A percentile compares a stretch with the other conserved stretches of the same genome.
These are phyloP conservation scores for Wallacemonas rigidus DNA, from an alignment of 208 protist genomes.

Conservation along the genomic window DNA sequence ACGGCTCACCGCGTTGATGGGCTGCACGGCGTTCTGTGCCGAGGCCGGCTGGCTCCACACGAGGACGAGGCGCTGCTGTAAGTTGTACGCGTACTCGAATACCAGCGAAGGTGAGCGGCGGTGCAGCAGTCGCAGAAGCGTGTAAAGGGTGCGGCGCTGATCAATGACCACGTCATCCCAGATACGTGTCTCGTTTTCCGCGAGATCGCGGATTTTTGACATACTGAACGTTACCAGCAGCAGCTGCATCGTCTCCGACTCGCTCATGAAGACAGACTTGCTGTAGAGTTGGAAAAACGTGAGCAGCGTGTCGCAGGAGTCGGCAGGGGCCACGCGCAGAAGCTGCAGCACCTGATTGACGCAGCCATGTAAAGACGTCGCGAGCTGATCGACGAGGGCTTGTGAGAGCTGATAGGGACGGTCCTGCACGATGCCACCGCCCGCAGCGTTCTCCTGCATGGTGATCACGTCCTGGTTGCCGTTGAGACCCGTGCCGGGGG, in stretches of 20 bases:
- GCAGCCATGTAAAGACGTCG: conserved; percentile 44
- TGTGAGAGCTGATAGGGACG: conserved; percentile 29
- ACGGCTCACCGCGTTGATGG: not conserved
- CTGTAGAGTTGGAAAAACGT: conserved; percentile 60
- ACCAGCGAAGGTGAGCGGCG: conserved; percentile 53
- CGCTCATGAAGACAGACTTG: conserved; percentile 53
- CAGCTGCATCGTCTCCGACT: conserved; percentile 52
- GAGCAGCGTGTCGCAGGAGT: conserved; percentile 45
- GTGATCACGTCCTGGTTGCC: not conserved
- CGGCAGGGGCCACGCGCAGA: conserved; percentile 34
- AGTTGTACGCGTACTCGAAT: conserved; percentile 39
- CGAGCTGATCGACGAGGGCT: conserved; percentile 33
- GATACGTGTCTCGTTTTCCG: conserved; percentile 36
- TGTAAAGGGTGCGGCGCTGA: conserved; percentile 65
- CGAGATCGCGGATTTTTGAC: conserved; percentile 46
- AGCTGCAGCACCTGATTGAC: conserved; percentile 41
- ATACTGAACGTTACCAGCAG: conserved; percentile 52
- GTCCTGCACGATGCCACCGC: conserved; percentile 29
- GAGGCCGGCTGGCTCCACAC: conserved; percentile 1
- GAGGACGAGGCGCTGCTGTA: not conserved
- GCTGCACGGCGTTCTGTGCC: not conserved
- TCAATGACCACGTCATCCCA: conserved; percentile 68
- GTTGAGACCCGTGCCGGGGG: not conserved
- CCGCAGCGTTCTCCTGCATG: not conserved
- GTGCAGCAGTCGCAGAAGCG: conserved; percentile 63